These are phyloP conservation scores for Fusarium marasasianum DNA, from an alignment of 2,329 filamentous ascomycete species.

Conservation along the genomic window DNA sequence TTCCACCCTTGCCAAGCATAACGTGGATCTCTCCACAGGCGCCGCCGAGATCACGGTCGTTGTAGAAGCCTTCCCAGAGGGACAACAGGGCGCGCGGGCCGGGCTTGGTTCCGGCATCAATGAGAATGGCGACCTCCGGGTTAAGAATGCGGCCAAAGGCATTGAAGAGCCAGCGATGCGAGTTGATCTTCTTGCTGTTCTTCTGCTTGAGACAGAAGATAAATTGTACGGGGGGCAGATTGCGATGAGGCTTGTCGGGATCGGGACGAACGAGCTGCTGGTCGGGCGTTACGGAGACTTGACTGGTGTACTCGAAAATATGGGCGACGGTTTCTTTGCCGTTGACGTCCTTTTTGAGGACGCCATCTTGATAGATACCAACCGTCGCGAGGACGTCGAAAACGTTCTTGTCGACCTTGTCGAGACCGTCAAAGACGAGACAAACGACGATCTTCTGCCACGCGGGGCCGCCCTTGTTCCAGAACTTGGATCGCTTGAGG, in stretches of 20 bases:
- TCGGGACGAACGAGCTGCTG: constrained; percentile 40
- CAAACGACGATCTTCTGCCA: constrained; percentile 42
- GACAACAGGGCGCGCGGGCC: constrained; percentile 36
- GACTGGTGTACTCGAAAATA: constrained; percentile 42
- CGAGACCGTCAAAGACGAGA: constrained; percentile 39
- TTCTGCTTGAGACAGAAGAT: constrained; percentile 43
- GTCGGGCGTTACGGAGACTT: constrained; percentile 39
- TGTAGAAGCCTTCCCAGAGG: constrained; percentile 40
- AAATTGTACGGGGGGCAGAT: constrained; percentile 38
- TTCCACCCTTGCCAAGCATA: constrained; percentile 38
- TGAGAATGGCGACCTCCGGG: constrained; percentile 39
- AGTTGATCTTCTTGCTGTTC: constrained; percentile 43
- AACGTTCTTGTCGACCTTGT: constrained; percentile 41
- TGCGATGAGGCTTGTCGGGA: constrained; percentile 28
- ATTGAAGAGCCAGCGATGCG: constrained; percentile 41
- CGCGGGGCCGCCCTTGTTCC: constrained; percentile 40
- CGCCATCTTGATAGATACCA: constrained; percentile 40
- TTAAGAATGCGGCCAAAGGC: constrained; percentile 40
- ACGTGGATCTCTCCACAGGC: constrained; percentile 41
- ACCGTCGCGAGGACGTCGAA: constrained; percentile 40
- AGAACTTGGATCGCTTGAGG: constrained; percentile 39
- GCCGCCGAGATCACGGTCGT: constrained; percentile 38
- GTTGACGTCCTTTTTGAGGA: constrained; percentile 41
- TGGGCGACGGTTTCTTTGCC: constrained; percentile 40
- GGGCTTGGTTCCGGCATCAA: constrained; percentile 39